A percentile compares a stretch with the other conserved stretches of the same genome.
These are phyloP conservation scores for Fraxinus ornus DNA, from an alignment of 305 asterid genomes.

Conservation along the genomic window DNA sequence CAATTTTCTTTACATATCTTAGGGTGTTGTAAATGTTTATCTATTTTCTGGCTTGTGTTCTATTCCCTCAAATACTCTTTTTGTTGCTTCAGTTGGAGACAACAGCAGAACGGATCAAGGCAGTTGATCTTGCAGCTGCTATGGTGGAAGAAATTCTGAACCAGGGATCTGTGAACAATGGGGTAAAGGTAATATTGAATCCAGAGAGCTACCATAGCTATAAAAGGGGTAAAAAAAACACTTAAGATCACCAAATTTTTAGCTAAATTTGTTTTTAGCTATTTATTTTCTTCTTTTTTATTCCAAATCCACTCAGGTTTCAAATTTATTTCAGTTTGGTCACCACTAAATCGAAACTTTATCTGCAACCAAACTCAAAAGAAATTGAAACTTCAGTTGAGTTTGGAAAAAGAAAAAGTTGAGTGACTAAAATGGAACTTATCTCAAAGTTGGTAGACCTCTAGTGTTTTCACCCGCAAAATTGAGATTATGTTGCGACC, in stretches of 20 bases:
- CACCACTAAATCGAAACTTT: background rate
- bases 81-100: slow-evolving; percentile 71
- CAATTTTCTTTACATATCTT: slow-evolving; percentile 12
- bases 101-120: slow-evolving; percentile 78
- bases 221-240: background rate
- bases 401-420: background rate
- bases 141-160: slow-evolving; percentile 95
- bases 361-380: background rate
- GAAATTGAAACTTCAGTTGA: background rate
- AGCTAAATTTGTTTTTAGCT: background rate
- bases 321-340: background rate
- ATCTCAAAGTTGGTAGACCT: background rate
- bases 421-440: background rate
- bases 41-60: background rate
- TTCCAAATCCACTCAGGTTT: background rate
- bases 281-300: background rate
- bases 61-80: slow-evolving; percentile 17
- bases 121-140: slow-evolving; percentile 94
- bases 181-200: slow-evolving; percentile 50
- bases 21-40: slow-evolving; percentile 3
- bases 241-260: background rate
- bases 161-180: slow-evolving; percentile 50
- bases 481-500: slow-evolving; percentile 9
- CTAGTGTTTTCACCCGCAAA: background rate
- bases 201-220: slow-evolving; percentile 19